phyloP scores from a whole-genome alignment of 306 rosid species.

The Inga laurina region DNA sequence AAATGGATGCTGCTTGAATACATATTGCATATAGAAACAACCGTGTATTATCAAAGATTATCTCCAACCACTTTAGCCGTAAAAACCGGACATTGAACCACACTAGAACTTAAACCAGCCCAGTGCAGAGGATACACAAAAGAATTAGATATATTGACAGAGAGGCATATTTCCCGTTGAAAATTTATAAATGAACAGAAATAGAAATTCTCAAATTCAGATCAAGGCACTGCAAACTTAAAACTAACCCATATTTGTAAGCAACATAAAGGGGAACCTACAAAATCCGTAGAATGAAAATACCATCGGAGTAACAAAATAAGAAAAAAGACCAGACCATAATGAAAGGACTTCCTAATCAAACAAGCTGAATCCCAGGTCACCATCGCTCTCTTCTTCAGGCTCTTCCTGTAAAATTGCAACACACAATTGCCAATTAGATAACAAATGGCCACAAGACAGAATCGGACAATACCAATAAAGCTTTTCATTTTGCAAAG shows the following conservation, averaged over 20 bases:
- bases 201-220: background rate
- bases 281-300: conserved; percentile 6
- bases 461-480: background rate
- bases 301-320: conserved; percentile 17
- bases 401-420: conserved; percentile 59
- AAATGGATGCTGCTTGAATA: background rate
- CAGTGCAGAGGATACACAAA: background rate
- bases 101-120: background rate
- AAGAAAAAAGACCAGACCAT: background rate
- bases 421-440: conserved; percentile 17
- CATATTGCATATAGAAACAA: background rate
- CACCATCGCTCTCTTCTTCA: conserved; percentile 74
- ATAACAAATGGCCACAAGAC: background rate
- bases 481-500: background rate
- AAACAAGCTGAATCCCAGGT: conserved; percentile 74
- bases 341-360: conserved; percentile 47
- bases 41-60: background rate
- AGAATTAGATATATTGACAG: background rate
- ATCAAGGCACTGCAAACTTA: conserved; percentile 32
- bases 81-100: background rate
- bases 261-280: conserved; percentile 22
- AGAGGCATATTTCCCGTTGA: background rate
- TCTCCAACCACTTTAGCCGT: background rate
- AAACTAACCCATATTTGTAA: conserved; percentile 16
- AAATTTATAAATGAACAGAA: conserved; percentile 18